Conservation (phyloP, 345 rosid species). For the Citrus hindsii region DNA sequence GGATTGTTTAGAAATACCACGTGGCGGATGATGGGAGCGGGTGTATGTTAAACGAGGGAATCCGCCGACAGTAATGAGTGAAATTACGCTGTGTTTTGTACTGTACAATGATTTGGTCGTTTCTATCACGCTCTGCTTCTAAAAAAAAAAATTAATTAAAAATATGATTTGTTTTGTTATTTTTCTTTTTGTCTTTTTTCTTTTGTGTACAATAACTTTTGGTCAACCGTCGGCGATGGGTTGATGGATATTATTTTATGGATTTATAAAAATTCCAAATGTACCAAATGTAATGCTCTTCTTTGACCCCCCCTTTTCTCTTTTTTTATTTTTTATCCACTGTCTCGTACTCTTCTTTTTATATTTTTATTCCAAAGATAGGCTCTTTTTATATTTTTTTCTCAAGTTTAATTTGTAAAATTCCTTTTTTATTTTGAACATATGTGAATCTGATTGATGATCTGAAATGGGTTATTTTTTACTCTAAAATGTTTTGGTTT, state of each 20-base stretch:
- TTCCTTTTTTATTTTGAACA: too few species aligned
- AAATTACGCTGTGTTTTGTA: background rate
- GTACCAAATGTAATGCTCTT: background rate
- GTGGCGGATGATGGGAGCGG: background rate
- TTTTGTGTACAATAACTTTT: background rate
- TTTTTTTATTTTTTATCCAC: background rate
- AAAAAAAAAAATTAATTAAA: background rate
- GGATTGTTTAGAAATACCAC: background rate
- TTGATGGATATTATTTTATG: background rate
- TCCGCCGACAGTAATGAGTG: slow-evolving; percentile 8
- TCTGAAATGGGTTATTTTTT: too few species aligned
- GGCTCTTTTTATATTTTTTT: too few species aligned
- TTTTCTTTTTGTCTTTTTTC: background rate
- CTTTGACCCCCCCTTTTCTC: background rate
- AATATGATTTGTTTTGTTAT: background rate
- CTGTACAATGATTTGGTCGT: background rate
- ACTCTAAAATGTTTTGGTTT: too few species aligned
- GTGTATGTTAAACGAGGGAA: background rate
- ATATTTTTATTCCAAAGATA: too few species aligned
- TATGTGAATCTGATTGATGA: too few species aligned
- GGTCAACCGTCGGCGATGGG: background rate
- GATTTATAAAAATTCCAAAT: background rate
- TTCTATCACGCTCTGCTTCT: background rate
- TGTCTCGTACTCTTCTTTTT: too few species aligned
- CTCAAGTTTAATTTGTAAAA: too few species aligned